A percentile compares a stretch with the other conserved stretches of the same genome.
Conservation (phyloP, 768 basidiomycete genomes). For the Psilocybe tampanensis region DNA sequence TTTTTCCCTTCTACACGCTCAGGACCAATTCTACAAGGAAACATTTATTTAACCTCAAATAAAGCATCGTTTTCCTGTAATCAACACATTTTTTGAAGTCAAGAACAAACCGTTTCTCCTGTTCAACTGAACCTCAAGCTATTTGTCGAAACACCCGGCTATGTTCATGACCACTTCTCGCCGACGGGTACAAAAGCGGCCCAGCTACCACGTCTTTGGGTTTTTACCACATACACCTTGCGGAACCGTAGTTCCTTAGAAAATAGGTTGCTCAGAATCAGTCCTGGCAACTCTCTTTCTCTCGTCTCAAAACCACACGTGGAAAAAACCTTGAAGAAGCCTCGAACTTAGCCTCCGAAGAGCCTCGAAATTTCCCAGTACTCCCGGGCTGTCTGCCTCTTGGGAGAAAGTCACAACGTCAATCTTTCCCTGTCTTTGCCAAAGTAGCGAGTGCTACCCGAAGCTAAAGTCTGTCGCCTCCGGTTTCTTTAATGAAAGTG, state of each 20-base stretch:
- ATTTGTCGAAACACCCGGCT: not conserved
- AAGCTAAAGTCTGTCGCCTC: not conserved
- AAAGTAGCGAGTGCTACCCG: not conserved
- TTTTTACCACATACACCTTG: constrained; percentile 18
- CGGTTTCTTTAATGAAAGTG: not conserved
- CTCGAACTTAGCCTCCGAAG: not conserved
- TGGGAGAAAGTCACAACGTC: not conserved
- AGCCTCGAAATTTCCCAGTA: not conserved
- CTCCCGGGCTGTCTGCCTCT: not conserved
- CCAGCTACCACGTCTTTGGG: constrained; percentile 11
- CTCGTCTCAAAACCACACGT: not conserved
- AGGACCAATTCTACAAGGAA: not conserved
- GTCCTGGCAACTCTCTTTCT: not conserved
- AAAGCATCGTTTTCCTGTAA: not conserved
- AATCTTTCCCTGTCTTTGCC: not conserved
- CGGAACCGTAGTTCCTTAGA: not conserved
- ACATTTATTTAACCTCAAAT: not conserved
- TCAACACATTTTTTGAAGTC: not conserved
- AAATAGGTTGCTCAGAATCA: not conserved
- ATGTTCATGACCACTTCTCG: not conserved
- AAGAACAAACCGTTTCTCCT: not conserved
- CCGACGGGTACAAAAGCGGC: constrained; percentile 2
- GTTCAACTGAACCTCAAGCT: not conserved
- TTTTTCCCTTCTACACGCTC: not conserved
- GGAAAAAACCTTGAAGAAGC: not conserved